A percentile compares a stretch with the other conserved stretches of the same genome.
Conservation (phyloP, 257 asterid genomes). For the Capsicum baccatum region DNA sequence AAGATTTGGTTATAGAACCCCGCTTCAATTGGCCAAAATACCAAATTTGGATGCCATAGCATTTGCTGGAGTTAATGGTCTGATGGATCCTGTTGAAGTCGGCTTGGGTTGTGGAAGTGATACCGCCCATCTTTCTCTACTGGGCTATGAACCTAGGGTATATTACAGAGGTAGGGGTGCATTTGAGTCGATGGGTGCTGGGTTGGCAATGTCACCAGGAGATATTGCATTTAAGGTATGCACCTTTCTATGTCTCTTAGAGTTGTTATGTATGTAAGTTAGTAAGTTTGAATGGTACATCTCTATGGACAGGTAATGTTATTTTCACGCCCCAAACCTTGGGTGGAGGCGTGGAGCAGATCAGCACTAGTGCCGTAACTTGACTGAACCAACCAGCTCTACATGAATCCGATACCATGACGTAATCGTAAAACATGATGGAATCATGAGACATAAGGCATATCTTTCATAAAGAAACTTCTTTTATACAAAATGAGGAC, state of each 20-base stretch:
- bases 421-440: not conserved
- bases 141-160: constrained; percentile 91
- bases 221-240: constrained; percentile 93
- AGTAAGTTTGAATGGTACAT: not conserved
- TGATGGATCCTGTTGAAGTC: constrained; percentile 98
- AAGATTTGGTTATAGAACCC: constrained; percentile 70
- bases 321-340: not conserved
- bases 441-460: not conserved
- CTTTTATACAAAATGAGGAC: not conserved
- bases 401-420: not conserved
- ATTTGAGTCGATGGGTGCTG: constrained; percentile 98
- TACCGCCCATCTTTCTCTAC: constrained; percentile 89
- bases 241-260: not conserved
- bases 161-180: constrained; percentile 99
- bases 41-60: constrained; percentile 89
- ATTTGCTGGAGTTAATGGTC: constrained; percentile 86
- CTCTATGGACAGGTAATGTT: not conserved
- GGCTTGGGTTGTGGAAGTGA: constrained; percentile 98
- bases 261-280: not conserved
- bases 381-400: not conserved
- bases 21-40: constrained; percentile 71
- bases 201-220: constrained; percentile 94
- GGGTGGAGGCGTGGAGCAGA: no score
- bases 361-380: no score
- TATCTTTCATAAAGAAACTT: not conserved